Evolutionary conservation across 768 basidiomycete species (phyloP).

Genomic region (Tephrocybe sp.): DNA sequence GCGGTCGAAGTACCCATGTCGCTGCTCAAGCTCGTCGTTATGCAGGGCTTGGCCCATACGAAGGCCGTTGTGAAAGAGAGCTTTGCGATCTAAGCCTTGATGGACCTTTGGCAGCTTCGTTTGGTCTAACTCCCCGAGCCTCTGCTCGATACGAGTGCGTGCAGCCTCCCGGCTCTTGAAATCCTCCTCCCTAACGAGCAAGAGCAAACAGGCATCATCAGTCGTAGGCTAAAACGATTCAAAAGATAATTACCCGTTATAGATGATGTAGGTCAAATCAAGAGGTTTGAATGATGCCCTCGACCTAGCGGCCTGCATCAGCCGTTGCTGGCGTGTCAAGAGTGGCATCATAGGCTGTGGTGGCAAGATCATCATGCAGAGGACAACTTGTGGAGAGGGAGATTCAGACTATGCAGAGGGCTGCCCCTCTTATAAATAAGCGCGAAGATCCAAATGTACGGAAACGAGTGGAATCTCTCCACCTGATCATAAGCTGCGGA

Average conservation of each 20-base stretch:
- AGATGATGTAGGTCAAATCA: conserved; percentile 17
- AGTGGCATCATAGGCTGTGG: too few relatives aligned
- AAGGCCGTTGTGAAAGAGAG: conserved; percentile 23
- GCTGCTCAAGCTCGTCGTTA: conserved; percentile 18
- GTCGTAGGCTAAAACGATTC: neutral
- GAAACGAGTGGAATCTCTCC: too few relatives aligned
- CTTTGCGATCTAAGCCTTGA: conserved; percentile 18
- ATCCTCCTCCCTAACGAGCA: conserved; percentile 12
- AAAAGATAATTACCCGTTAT: conserved; percentile 12
- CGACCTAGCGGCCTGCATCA: conserved; percentile 16
- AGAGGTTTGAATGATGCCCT: conserved; percentile 14
- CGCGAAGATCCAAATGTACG: too few relatives aligned
- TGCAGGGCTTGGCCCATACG: conserved; percentile 19
- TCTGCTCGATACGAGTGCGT: conserved; percentile 14
- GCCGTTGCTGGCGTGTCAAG: too few relatives aligned
- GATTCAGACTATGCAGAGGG: too few relatives aligned
- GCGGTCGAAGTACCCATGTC: conserved; percentile 15
- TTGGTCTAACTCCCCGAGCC: conserved; percentile 12
- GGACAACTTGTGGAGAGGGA: too few relatives aligned
- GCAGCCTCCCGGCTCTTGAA: conserved; percentile 8
- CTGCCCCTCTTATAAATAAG: too few relatives aligned
- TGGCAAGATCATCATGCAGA: too few relatives aligned
- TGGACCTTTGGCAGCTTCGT: conserved; percentile 15
- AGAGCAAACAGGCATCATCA: neutral
- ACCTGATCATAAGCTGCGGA: too few relatives aligned